These are phyloP conservation scores for Fusarium albosuccineum DNA, from an alignment of 2,329 filamentous ascomycete genomes.

Conservation along the genomic window DNA sequence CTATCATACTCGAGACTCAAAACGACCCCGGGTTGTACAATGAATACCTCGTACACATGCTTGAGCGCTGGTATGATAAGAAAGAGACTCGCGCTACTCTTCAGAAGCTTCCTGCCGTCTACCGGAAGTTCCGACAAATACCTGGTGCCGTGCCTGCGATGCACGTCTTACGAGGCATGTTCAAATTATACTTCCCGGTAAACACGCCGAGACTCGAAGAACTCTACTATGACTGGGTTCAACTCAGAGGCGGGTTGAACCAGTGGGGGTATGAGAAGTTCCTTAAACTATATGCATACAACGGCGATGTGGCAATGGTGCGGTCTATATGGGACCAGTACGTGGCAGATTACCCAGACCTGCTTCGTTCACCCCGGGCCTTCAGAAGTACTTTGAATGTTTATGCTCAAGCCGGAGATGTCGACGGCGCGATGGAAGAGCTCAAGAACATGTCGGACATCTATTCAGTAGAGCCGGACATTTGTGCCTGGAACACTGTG, in stretches of 20 bases:
- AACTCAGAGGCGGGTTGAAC: conserved; percentile 55
- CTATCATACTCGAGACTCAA: conserved; percentile 56
- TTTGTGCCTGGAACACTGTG: conserved; percentile 80
- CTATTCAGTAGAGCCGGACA: conserved; percentile 69
- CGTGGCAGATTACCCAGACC: conserved; percentile 51
- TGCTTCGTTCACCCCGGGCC: conserved; percentile 52
- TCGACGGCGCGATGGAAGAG: conserved; percentile 67
- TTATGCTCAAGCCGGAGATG: conserved; percentile 77
- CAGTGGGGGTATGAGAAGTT: conserved; percentile 62
- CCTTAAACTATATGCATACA: conserved; percentile 62
- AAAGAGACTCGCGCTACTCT: conserved; percentile 46
- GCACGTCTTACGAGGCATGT: conserved; percentile 59
- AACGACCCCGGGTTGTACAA: conserved; percentile 58
- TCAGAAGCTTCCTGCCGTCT: conserved; percentile 57
- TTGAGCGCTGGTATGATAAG: conserved; percentile 47
- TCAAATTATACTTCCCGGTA: conserved; percentile 56
- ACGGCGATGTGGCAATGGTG: conserved; percentile 62
- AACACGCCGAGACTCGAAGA: conserved; percentile 59
- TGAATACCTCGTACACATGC: conserved; percentile 55
- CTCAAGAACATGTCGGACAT: conserved; percentile 72
- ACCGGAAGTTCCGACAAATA: conserved; percentile 60
- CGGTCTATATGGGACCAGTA: conserved; percentile 61
- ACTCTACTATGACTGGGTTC: conserved; percentile 64
- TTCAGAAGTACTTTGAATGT: conserved; percentile 76
- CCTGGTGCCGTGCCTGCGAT: conserved; percentile 54